These are phyloP conservation scores for Plantago major DNA, from an alignment of 257 asterid genomes.

Conservation along the genomic window DNA sequence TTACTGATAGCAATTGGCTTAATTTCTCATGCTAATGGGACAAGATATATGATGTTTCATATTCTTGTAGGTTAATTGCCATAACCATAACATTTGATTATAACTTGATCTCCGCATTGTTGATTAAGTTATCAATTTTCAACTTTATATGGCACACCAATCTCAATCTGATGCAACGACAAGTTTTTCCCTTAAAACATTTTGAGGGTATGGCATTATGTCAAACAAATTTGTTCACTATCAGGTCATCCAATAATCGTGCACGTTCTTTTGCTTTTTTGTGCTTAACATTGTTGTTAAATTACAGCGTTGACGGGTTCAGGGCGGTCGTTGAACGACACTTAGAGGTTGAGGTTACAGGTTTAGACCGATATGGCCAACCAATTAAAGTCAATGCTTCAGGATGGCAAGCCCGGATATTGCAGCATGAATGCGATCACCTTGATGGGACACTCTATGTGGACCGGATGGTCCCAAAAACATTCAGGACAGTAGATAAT, in stretches of 20 bases:
- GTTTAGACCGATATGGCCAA: conserved; percentile 58
- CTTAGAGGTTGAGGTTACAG: conserved; percentile 75
- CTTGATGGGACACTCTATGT: conserved; percentile 78
- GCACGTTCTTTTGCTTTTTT: too few species aligned
- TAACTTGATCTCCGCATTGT: too few species aligned
- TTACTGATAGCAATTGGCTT: too few species aligned
- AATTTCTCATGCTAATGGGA: too few species aligned
- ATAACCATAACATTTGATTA: too few species aligned
- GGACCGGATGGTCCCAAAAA: conserved; percentile 76
- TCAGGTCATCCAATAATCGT: too few species aligned
- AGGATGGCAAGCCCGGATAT: conserved; percentile 96
- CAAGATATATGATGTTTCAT: too few species aligned
- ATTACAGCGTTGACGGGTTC: conserved; percentile 69
- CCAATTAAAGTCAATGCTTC: conserved; percentile 70
- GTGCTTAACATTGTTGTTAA: background rate
- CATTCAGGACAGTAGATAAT: conserved; percentile 69
- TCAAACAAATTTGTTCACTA: background rate
- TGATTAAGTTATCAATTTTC: too few species aligned
- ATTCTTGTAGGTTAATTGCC: too few species aligned
- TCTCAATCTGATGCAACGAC: too few species aligned
- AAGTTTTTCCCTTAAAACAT: background rate
- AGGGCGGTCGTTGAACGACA: conserved; percentile 85
- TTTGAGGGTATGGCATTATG: background rate
- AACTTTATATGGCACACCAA: background rate
- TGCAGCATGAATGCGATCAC: conserved; percentile 94